A percentile compares a stretch with the other conserved stretches of the same genome.
phyloP scores from a whole-genome alignment of 345 rosid genomes.

The Lumnitzera littorea region DNA sequence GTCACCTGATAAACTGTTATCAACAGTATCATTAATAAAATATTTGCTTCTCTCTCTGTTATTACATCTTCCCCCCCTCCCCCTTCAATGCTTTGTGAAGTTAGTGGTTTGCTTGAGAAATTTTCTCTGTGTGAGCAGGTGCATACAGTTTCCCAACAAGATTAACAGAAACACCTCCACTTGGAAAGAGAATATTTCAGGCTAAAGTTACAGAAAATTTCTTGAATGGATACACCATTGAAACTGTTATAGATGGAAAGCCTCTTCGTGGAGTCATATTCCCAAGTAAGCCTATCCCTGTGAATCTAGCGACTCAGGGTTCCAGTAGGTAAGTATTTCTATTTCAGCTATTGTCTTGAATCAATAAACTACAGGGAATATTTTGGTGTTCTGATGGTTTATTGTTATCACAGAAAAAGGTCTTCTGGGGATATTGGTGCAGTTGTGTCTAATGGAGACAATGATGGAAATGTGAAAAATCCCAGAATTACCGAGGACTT shows the following conservation, averaged over 20 bases:
- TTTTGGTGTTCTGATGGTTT: constrained; percentile 3
- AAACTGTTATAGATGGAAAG: constrained; percentile 83
- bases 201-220: constrained; percentile 73
- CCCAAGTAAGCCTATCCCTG: constrained; percentile 47
- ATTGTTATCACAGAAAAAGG: constrained; percentile 43
- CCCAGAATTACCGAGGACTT: constrained; percentile 15
- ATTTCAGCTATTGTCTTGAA: not conserved
- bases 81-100: not conserved
- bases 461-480: constrained; percentile 27
- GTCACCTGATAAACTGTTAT: too few relatives aligned
- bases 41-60: too few relatives aligned
- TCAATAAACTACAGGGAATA: not conserved
- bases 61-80: too few relatives aligned
- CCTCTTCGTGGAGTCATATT: constrained; percentile 78
- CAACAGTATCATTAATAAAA: too few relatives aligned
- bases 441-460: constrained; percentile 37
- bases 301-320: constrained; percentile 21
- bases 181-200: constrained; percentile 75
- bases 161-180: constrained; percentile 21
- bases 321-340: constrained; percentile 38
- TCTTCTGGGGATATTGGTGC: constrained; percentile 23
- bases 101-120: not conserved
- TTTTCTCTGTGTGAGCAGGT: constrained; percentile 35
- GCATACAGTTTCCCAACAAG: constrained; percentile 33
- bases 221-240: constrained; percentile 68